Conservation (phyloP, 139 green algal species). For the Desmodesmus armatus region DNA sequence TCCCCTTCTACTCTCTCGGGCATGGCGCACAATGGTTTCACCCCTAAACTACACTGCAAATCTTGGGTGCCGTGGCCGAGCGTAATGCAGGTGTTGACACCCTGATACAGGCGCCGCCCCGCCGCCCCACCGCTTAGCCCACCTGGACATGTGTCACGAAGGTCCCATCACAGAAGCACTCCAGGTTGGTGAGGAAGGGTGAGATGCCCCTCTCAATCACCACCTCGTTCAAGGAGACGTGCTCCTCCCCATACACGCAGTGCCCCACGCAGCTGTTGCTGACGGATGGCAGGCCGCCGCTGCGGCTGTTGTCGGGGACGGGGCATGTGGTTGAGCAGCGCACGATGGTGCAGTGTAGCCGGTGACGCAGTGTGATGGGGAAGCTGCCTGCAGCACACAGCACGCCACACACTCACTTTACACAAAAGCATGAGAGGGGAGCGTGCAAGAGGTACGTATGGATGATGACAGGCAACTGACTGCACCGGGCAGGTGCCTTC, state of each 20-base stretch:
- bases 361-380: slow-evolving; percentile 86
- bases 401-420: background rate
- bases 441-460: background rate
- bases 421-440: background rate
- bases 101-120: too few species aligned
- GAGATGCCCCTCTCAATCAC: slow-evolving; percentile 89
- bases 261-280: slow-evolving; percentile 8
- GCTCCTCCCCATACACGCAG: slow-evolving; percentile 31
- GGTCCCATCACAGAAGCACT: slow-evolving; percentile 81
- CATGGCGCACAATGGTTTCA: too few species aligned
- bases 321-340: slow-evolving; percentile 22
- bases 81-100: too few species aligned
- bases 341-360: slow-evolving; percentile 85
- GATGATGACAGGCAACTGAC: background rate
- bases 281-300: background rate
- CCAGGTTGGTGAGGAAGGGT: slow-evolving; percentile 86
- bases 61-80: too few species aligned
- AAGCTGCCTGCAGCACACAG: slow-evolving; percentile 66
- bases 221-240: slow-evolving; percentile 91
- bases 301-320: slow-evolving; percentile 11
- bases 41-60: too few species aligned
- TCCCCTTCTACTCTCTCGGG: too few species aligned
- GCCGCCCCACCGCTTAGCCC: too few species aligned
- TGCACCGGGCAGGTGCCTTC: too few species aligned
- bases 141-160: slow-evolving; percentile 85